Evolutionary conservation across 129 eudicot species (phyloP).

Genomic region (Silybum marianum): DNA sequence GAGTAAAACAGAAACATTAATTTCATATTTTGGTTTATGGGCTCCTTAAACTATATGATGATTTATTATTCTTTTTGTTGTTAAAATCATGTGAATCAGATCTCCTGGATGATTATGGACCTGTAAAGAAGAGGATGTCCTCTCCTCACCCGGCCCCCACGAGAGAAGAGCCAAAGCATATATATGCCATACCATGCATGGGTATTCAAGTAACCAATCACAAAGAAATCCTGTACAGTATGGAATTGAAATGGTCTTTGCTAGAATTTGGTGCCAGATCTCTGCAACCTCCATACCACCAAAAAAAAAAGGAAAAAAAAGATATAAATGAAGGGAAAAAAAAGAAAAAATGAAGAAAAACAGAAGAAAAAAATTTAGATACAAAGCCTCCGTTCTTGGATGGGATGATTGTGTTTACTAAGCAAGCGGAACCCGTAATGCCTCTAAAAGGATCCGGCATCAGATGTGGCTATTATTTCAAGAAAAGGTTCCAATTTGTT

Average conservation of each 20-base stretch:
- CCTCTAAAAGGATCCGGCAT: no score
- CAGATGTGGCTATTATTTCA: no score
- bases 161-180: conserved; percentile 27
- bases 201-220: conserved; percentile 30
- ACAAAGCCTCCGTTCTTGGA: no score
- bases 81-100: conserved; percentile 35
- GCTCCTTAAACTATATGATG: background rate
- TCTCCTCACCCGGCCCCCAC: conserved; percentile 31
- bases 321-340: no score
- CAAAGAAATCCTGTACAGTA: conserved; percentile 23
- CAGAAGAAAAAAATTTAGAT: no score
- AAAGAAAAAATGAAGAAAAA: no score
- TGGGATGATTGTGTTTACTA: no score
- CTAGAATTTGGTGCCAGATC: conserved; percentile 26
- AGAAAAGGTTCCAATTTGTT: no score
- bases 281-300: background rate
- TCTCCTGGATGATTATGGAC: conserved; percentile 33
- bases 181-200: conserved; percentile 19
- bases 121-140: conserved; percentile 43
- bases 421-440: no score
- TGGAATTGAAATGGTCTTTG: conserved; percentile 20
- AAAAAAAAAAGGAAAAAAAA: no score
- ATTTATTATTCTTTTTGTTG: background rate
- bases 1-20: background rate
- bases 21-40: background rate